These are phyloP conservation scores for Lablab purpureus DNA, from an alignment of 306 rosid genomes.

Conservation along the genomic window DNA sequence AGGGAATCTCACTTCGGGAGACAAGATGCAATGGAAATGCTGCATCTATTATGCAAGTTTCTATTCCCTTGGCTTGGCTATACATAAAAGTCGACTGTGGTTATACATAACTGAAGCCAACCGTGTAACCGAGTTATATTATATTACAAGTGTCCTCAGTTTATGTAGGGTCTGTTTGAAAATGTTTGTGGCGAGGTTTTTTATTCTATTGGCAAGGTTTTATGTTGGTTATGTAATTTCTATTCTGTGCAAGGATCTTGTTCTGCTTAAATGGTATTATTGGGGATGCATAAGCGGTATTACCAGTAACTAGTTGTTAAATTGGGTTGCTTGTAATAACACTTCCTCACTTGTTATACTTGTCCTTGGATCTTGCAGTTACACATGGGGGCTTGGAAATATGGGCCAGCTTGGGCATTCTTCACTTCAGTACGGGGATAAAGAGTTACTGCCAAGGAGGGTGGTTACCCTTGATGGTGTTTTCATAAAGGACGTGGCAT, in stretches of 20 bases:
- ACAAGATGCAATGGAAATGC: constrained; percentile 66
- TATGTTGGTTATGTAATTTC: neutral
- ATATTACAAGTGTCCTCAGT: constrained; percentile 5
- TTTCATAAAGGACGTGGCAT: constrained; percentile 67
- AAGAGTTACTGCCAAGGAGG: constrained; percentile 90
- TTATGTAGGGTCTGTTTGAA: constrained; percentile 29
- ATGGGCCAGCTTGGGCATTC: constrained; percentile 99
- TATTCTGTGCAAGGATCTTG: constrained; percentile 7
- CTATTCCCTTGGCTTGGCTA: constrained; percentile 59
- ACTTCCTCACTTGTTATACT: constrained; percentile 40
- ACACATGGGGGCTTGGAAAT: constrained; percentile 94
- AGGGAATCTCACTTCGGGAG: constrained; percentile 68
- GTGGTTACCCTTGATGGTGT: constrained; percentile 84
- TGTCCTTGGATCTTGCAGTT: constrained; percentile 61
- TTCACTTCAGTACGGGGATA: constrained; percentile 84
- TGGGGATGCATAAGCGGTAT: constrained; percentile 8
- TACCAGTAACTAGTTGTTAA: neutral
- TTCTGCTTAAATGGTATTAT: constrained; percentile 11
- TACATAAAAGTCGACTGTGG: constrained; percentile 37
- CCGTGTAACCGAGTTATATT: constrained; percentile 24
- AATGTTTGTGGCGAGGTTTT: neutral
- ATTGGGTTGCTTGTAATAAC: neutral
- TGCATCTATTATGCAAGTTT: constrained; percentile 71
- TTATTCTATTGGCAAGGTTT: constrained; percentile 34
- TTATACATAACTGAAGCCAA: constrained; percentile 33